Evolutionary conservation across 495 filamentous ascomycete genomes (phyloP), one percentile per base, ranked within the genome.

Genomic region (Glutinoglossum americanum): DNA sequence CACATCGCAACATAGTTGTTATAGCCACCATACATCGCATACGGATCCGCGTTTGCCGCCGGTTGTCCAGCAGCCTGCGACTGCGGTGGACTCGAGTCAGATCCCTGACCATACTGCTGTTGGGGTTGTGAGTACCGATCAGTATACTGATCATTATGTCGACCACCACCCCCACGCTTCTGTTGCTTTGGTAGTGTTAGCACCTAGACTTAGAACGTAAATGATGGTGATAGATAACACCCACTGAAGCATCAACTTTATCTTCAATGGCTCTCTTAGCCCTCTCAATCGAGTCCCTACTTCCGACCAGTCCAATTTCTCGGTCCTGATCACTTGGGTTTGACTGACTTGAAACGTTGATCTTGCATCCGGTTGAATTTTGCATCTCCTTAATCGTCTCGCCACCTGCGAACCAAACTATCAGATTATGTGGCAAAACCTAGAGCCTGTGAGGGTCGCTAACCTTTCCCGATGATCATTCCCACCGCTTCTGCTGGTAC

Each of bases 331-430:
- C 57, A 59, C 72, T 73, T 32, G 80, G 76, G 23, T 82, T 82
- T 2, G 75, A 79, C 2, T 82, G 77, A 55, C 78, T 80, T 26
- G 85, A 83, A 19, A 92, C 86, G 59, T 92, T 92, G 73, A 92
- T 90, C 72, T 89, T 88, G 74, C 86, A 92, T 25, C 83, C 82
- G 0, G 85, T 88, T 5, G 72, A 76, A 61, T 78, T 77, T 63
- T 90, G 85, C 81, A 88, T 89, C 62, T 89, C 85, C 54, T 85
- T 85, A 64, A 90, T 89, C 0, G 85, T 87, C 67, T 90, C 85
- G 54, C 85, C 85, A 54, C 85, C 74, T 72, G 19, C 3, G 23
- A 15, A 19, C 30, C 51, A 8, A 17, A 26, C 4, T n/a, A 32
- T 49, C 25, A 58, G 41, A 49, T n/a, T 5, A 21, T 9, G 56